Evolutionary conservation across 441 rosid genomes (phyloP).

Genomic region (Aquilaria agallochum): DNA sequence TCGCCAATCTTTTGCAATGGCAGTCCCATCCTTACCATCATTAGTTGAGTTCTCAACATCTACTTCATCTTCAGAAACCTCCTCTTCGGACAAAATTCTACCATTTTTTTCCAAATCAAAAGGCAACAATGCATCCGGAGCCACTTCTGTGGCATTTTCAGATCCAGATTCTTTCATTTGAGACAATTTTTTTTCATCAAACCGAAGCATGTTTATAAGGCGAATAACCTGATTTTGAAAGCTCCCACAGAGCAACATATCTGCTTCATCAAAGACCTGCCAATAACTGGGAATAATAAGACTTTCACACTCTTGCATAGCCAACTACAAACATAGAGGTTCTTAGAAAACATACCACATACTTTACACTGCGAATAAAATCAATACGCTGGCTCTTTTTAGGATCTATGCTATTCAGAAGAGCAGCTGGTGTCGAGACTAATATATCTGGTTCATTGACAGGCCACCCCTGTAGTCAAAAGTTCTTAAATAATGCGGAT

Average conservation of each 20-base stretch:
- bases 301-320: constrained; percentile 1
- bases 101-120: constrained; percentile 19
- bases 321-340: constrained; percentile 1
- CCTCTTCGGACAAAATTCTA: constrained; percentile 36
- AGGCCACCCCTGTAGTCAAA: constrained; percentile 86
- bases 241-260: constrained; percentile 91
- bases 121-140: constrained; percentile 23
- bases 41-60: constrained; percentile 21
- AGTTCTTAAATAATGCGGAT: not conserved
- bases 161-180: constrained; percentile 27
- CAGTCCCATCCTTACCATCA: constrained; percentile 25
- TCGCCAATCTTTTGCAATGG: constrained; percentile 63
- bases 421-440: constrained; percentile 91
- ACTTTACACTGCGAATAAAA: constrained; percentile 63
- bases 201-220: constrained; percentile 73
- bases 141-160: constrained; percentile 24
- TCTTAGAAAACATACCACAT: constrained; percentile 55
- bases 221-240: constrained; percentile 86
- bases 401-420: constrained; percentile 72
- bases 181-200: constrained; percentile 70
- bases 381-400: constrained; percentile 41
- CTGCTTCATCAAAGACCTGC: constrained; percentile 98
- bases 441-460: constrained; percentile 61
- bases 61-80: constrained; percentile 32
- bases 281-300: constrained; percentile 18